A percentile compares a stretch with the other conserved stretches of the same genome.
Conservation (phyloP, 768 basidiomycete species). For the Gymnopilus junonius region DNA sequence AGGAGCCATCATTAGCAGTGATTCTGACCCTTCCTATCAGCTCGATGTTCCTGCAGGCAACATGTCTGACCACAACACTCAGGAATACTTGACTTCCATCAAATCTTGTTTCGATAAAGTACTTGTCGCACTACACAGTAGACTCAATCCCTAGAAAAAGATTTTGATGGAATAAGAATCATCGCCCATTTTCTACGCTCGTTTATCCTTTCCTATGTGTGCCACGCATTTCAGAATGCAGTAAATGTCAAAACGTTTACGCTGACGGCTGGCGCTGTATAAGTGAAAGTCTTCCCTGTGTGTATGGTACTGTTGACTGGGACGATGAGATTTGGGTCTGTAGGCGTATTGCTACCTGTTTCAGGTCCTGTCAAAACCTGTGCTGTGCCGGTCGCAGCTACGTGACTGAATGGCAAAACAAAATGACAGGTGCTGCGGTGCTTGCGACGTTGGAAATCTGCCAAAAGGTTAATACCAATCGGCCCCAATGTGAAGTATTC, state of each 20-base stretch:
- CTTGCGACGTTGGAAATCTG: conserved; percentile 59
- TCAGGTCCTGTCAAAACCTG: conserved; percentile 52
- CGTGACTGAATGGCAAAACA: conserved; percentile 54
- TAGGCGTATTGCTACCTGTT: conserved; percentile 59
- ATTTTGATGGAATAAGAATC: neutral
- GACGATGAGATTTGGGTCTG: conserved; percentile 48
- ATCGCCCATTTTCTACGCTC: conserved; percentile 1
- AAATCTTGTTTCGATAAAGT: conserved; percentile 44
- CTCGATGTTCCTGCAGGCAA: conserved; percentile 76
- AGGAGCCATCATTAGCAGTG: neutral
- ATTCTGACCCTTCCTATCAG: conserved; percentile 21
- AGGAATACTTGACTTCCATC: conserved; percentile 54
- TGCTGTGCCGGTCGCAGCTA: conserved; percentile 43
- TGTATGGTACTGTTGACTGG: conserved; percentile 50
- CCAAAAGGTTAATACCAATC: neutral
- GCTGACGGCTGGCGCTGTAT: conserved; percentile 55
- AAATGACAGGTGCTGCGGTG: conserved; percentile 50
- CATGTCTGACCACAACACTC: conserved; percentile 74
- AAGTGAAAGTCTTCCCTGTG: conserved; percentile 59
- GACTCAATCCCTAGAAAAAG: conserved; percentile 13
- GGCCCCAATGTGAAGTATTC: neutral
- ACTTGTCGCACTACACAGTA: conserved; percentile 32
- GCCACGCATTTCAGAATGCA: conserved; percentile 19
- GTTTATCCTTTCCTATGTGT: neutral
- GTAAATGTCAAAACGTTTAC: conserved; percentile 43